phyloP scores from a whole-genome alignment of 495 filamentous ascomycete genomes.

The Sphaerosporella brunnea region DNA sequence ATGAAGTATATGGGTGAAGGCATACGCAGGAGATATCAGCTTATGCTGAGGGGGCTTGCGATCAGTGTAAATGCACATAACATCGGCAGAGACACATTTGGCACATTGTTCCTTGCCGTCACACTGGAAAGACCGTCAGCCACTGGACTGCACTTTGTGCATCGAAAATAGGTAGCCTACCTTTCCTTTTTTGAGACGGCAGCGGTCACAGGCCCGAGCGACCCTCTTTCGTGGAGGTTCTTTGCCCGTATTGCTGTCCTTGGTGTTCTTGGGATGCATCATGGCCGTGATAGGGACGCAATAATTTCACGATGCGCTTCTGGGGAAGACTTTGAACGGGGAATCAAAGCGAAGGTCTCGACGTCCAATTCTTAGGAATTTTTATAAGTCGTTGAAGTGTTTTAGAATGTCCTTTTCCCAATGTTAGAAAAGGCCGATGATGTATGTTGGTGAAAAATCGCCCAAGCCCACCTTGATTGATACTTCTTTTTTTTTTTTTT shows the following conservation, averaged over 20 bases:
- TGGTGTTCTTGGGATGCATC: slow-evolving; percentile 7
- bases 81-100: slow-evolving; percentile 42
- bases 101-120: slow-evolving; percentile 43
- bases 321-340: neutral
- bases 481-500: neutral
- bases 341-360: too few relatives aligned
- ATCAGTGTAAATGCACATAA: slow-evolving; percentile 45
- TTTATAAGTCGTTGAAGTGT: neutral
- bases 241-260: slow-evolving; percentile 4
- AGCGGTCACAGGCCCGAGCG: slow-evolving; percentile 47
- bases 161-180: slow-evolving; percentile 27
- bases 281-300: neutral
- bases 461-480: too few relatives aligned
- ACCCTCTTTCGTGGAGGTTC: slow-evolving; percentile 37
- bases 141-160: neutral
- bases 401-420: neutral
- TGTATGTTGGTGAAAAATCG: too few relatives aligned
- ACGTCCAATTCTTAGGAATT: too few relatives aligned
- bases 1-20: neutral
- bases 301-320: neutral
- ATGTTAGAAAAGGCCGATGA: too few relatives aligned
- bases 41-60: slow-evolving; percentile 28
- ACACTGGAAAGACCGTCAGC: slow-evolving; percentile 31
- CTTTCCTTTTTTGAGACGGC: slow-evolving; percentile 48
- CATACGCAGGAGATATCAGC: slow-evolving; percentile 8